A percentile compares a stretch with the other conserved stretches of the same genome.
These are phyloP conservation scores for Apiospora malaysiana DNA, from an alignment of 2,329 filamentous ascomycete species.

Conservation along the genomic window DNA sequence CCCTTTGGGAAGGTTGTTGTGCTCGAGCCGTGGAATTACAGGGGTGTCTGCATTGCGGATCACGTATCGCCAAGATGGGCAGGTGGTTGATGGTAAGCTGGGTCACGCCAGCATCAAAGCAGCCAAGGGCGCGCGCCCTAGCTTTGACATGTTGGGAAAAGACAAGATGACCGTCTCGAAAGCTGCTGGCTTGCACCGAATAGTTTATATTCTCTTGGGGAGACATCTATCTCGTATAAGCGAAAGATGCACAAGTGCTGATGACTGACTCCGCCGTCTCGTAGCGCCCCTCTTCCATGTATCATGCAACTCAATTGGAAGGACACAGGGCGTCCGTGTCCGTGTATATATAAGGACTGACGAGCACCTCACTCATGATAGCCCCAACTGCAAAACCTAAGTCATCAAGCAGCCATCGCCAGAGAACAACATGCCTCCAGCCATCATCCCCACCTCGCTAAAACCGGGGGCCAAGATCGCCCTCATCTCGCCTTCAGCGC, in stretches of 20 bases:
- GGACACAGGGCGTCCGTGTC: too few species aligned
- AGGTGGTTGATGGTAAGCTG: too few species aligned
- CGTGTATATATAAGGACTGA: not conserved
- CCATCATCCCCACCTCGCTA: conserved; percentile 36
- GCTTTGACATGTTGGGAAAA: too few species aligned
- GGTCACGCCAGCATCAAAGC: too few species aligned
- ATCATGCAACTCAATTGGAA: not conserved
- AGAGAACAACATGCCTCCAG: conserved; percentile 26
- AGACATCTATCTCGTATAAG: not conserved
- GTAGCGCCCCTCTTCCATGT: not conserved
- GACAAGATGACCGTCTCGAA: too few species aligned
- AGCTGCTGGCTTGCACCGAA: too few species aligned
- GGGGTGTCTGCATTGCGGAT: too few species aligned
- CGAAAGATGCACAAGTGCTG: not conserved
- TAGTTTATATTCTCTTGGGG: too few species aligned
- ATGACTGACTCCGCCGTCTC: not conserved
- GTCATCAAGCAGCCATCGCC: not conserved
- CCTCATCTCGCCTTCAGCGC: conserved; percentile 47
- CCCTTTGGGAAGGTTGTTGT: too few species aligned
- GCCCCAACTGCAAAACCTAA: not conserved
- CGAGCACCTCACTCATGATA: not conserved
- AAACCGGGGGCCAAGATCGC: conserved; percentile 45
- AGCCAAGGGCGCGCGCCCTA: too few species aligned
- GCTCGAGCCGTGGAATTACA: too few species aligned
- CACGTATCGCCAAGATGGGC: too few species aligned